Evolutionary conservation across 1,284 basidiomycete species (phyloP), one percentile per base, ranked within the genome.

Genomic region (Rhodotorula sp.): DNA sequence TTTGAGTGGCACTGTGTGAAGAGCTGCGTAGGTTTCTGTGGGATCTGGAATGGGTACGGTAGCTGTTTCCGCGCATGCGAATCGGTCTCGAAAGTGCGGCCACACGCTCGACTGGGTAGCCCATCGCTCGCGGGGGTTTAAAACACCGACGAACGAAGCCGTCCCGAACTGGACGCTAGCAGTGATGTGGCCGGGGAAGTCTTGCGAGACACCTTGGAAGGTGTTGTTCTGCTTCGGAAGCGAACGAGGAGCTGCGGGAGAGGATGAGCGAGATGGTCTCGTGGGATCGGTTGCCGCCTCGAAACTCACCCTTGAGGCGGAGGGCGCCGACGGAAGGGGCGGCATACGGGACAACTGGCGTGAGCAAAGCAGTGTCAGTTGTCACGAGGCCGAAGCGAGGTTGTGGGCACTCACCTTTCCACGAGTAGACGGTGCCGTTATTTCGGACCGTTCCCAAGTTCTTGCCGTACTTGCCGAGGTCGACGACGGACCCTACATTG

Each of bases 131-230:
- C n/a, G n/a, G n/a, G n/a, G n/a, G n/a, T n/a, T n/a, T n/a, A n/a
- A n/a, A n/a, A 67, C 63, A 22, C 72, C 72, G 37, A 68, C 64
- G 54, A 65, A 68, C 9, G 54, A 53, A 11, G 59, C 61, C 4
- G 60, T 64, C 20, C 64, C 68, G 54, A 72, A 72, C 26, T 72
- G 71, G 24, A 72, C 71, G 50, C 71, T 70, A 11, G 58, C 64
- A 4, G 57, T 59, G 4, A 31, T 34, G 11, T 54, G 40, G 0
- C 64, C 64, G 40, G n/a, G 30, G 22, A 65, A 65, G 46, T 65
- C 64, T 30, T 51, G 44, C 2, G 57, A 59, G 26, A 65, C 64
- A 26, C 60, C 64, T 22, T 59, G 58, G 8, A 65, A 31, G 24
- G 30, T 44, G 31, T 15, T 37, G 46, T 53, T 65, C 53, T 65